phyloP scores from a whole-genome alignment of 257 asterid species.

The Solanum peruvianum region DNA sequence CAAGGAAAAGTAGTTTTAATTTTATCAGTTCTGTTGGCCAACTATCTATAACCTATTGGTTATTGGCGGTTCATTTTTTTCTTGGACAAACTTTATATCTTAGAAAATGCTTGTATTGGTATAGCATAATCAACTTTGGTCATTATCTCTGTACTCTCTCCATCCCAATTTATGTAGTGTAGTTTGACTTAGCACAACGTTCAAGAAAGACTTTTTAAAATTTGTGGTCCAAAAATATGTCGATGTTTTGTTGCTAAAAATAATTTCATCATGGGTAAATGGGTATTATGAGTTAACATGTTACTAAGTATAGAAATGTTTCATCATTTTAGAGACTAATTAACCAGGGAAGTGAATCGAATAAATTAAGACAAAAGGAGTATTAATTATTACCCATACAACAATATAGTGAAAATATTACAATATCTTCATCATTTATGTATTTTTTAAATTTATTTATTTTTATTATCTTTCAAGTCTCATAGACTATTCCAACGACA shows the following conservation, averaged over 20 bases:
- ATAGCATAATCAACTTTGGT: neutral
- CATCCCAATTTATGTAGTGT: neutral
- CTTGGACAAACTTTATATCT: neutral
- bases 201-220: neutral
- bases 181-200: neutral
- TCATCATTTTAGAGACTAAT: neutral
- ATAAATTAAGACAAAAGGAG: neutral
- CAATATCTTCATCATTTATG: neutral
- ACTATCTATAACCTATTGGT: neutral
- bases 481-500: neutral
- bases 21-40: neutral
- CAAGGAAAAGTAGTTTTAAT: neutral
- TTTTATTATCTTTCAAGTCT: neutral
- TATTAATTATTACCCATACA: neutral
- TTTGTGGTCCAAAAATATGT: neutral
- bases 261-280: neutral
- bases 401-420: neutral
- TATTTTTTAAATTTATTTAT: no score
- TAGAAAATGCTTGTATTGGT: neutral
- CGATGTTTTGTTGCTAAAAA: neutral
- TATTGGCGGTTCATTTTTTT: neutral
- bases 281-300: neutral
- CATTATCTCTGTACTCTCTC: neutral
- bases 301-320: neutral
- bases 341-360: neutral